Conservation (phyloP, 148 eudicot species). For the Euryodendron excelsum region DNA sequence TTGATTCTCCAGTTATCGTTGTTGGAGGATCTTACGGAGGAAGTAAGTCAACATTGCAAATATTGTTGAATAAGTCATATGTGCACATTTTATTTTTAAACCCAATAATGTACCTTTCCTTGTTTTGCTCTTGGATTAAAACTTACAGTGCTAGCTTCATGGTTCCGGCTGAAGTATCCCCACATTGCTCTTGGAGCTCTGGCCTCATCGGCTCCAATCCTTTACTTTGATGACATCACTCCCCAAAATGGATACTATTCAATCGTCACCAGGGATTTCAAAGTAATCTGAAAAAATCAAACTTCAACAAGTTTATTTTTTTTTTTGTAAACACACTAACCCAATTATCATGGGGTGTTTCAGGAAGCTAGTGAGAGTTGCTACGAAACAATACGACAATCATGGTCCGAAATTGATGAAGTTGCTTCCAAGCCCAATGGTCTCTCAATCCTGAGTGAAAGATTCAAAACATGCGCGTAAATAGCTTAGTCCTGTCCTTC, state of each 20-base stretch:
- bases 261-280: constrained; percentile 43
- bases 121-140: background rate
- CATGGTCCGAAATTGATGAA: constrained; percentile 46
- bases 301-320: background rate
- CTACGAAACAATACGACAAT: constrained; percentile 36
- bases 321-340: no score
- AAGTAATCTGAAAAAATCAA: constrained; percentile 14
- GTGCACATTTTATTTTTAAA: no score
- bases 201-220: constrained; percentile 59
- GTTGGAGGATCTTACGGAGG: constrained; percentile 65
- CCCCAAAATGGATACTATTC: constrained; percentile 37
- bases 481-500: background rate
- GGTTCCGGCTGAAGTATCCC: constrained; percentile 64
- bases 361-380: constrained; percentile 48
- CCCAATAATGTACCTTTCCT: no score
- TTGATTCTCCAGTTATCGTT: constrained; percentile 45
- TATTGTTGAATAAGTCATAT: no score
- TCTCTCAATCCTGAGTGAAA: constrained; percentile 29
- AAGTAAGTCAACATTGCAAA: constrained; percentile 33
- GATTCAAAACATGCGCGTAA: constrained; percentile 49
- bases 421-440: constrained; percentile 38
- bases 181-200: constrained; percentile 55
- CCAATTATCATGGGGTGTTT: background rate
- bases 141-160: constrained; percentile 45
- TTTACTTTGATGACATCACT: constrained; percentile 43